Evolutionary conservation across 1,139 yeast species (phyloP).

Genomic region (Chernovozyma sophiae-reginae): DNA sequence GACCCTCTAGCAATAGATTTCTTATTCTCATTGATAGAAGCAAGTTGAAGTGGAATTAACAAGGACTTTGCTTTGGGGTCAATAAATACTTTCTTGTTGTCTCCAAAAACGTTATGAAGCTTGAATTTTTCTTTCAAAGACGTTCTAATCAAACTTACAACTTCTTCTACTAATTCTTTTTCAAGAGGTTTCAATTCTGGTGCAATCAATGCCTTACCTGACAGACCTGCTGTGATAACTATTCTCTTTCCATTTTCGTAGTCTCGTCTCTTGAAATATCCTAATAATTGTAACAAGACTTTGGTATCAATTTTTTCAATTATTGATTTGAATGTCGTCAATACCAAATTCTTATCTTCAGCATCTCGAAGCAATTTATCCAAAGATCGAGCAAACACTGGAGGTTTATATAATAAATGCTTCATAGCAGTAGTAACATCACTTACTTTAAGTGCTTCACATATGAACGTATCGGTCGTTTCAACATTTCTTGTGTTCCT

Average conservation of each 20-base stretch:
- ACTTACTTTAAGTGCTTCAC: constrained; percentile 9
- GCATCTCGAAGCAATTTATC: constrained; percentile 10
- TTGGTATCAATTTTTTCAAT: constrained; percentile 7
- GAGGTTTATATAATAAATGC: constrained; percentile 6
- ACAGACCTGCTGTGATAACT: constrained; percentile 6
- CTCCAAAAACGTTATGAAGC: background rate
- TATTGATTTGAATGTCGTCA: constrained; percentile 4
- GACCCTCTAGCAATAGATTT: constrained; percentile 10
- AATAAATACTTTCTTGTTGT: constrained; percentile 5
- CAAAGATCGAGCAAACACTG: constrained; percentile 9
- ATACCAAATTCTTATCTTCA: constrained; percentile 1
- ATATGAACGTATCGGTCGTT: constrained; percentile 8
- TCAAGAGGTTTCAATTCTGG: constrained; percentile 2
- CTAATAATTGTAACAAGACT: constrained; percentile 9
- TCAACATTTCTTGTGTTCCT: constrained; percentile 10
- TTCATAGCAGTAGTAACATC: constrained; percentile 5
- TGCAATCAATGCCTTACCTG: constrained; percentile 3
- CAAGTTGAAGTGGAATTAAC: constrained; percentile 7
- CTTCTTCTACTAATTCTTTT: background rate
- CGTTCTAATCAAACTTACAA: background rate
- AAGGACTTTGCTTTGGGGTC: constrained; percentile 5
- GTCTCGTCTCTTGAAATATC: constrained; percentile 9
- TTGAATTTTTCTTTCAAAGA: background rate
- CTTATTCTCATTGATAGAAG: constrained; percentile 4
- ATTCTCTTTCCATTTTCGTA: constrained; percentile 3